phyloP scores from a whole-genome alignment of 1,139 yeast species.

The Zygoascus hellenicus region DNA sequence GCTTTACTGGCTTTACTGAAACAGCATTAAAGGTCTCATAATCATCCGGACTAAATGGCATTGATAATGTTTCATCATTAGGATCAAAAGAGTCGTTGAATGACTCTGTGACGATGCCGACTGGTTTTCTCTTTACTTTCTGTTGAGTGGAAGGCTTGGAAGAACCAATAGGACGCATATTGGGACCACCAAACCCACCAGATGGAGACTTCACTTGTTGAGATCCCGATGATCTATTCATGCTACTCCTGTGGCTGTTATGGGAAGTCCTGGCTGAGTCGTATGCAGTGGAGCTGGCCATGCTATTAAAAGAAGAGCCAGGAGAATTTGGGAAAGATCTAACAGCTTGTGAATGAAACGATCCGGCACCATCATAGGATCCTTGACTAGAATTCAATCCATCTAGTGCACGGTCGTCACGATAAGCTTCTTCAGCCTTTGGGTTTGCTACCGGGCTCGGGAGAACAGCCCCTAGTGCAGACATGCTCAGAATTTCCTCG shows the following conservation, averaged over 20 bases:
- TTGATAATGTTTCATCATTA: slow-evolving; percentile 14
- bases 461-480: slow-evolving; percentile 5
- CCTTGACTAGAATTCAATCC: too few species aligned
- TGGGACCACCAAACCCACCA: too few species aligned
- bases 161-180: too few species aligned
- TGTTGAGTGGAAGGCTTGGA: background rate
- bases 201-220: too few species aligned
- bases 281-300: background rate
- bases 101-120: slow-evolving; percentile 8
- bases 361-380: too few species aligned
- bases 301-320: background rate
- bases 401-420: too few species aligned
- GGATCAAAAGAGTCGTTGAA: slow-evolving; percentile 7
- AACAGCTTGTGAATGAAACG: background rate
- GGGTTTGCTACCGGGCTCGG: background rate
- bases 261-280: too few species aligned
- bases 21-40: slow-evolving; percentile 13
- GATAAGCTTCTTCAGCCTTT: too few species aligned
- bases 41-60: slow-evolving; percentile 28
- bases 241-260: too few species aligned
- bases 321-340: background rate
- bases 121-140: slow-evolving; percentile 14
- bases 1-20: background rate
- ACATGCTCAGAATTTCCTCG: slow-evolving; percentile 7
- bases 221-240: too few species aligned